A percentile compares a stretch with the other conserved stretches of the same genome.
phyloP scores from a whole-genome alignment of 345 rosid genomes.

The Linum tenue region DNA sequence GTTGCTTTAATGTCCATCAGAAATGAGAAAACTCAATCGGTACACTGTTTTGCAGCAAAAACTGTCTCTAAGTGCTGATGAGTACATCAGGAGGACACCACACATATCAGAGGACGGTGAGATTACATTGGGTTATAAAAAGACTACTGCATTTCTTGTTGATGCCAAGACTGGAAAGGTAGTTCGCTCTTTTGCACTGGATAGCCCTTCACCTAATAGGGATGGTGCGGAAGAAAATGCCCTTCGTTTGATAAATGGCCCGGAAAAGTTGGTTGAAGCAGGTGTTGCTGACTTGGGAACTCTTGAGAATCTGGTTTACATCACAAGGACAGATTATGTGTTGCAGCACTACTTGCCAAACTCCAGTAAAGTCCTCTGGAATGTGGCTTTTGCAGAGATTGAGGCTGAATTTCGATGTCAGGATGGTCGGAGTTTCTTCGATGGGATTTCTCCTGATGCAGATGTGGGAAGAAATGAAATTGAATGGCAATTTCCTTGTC shows the following conservation, averaged over 20 bases:
- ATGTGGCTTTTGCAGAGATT: conserved; percentile 22
- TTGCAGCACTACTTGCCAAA: conserved; percentile 18
- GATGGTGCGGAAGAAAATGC: conserved; percentile 4
- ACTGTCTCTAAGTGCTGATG: conserved; percentile 16
- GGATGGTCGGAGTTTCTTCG: conserved; percentile 5
- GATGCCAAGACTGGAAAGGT: conserved; percentile 20
- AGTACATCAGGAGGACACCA: conserved; percentile 17
- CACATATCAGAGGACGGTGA: conserved; percentile 18
- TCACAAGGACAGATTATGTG: conserved; percentile 22
- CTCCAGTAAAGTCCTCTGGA: conserved; percentile 20
- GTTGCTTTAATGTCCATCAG: not conserved
- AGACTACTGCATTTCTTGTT: conserved; percentile 20
- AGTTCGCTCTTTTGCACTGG: conserved; percentile 8
- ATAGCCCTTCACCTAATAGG: conserved; percentile 1
- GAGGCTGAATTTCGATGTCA: conserved; percentile 21
- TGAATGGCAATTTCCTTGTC: conserved; percentile 5
- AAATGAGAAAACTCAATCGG: not conserved
- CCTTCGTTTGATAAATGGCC: conserved; percentile 9
- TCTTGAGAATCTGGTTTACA: conserved; percentile 13
- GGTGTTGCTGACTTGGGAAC: conserved; percentile 11
- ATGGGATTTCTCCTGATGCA: conserved; percentile 1
- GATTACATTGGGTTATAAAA: conserved; percentile 18
- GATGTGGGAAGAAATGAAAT: not conserved
- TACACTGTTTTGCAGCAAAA: conserved; percentile 11
- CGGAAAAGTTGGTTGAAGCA: conserved; percentile 1